phyloP scores from a whole-genome alignment of 495 filamentous ascomycete genomes.

The Cryomyces minteri region DNA sequence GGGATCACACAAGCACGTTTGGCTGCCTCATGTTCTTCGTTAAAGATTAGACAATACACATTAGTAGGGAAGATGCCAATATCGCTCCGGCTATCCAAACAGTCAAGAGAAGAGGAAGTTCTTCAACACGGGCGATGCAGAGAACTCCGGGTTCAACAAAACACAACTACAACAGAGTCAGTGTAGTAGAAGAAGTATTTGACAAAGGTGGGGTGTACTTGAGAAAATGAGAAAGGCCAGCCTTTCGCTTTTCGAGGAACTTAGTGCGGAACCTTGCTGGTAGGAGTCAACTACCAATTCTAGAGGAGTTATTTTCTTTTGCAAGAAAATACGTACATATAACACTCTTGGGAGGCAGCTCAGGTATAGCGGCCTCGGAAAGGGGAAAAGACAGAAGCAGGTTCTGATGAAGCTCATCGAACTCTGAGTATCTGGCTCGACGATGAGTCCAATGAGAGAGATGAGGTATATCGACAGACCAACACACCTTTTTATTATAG shows the following conservation, averaged over 20 bases:
- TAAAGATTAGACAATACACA: too few species aligned
- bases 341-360: conserved; percentile 49
- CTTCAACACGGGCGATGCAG: conserved; percentile 12
- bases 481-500: conserved; percentile 3
- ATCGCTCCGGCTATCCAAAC: neutral
- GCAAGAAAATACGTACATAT: conserved; percentile 31
- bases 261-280: conserved; percentile 45
- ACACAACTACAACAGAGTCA: conserved; percentile 6
- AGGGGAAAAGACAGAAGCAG: conserved; percentile 46
- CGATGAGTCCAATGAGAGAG: neutral
- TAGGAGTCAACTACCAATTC: neutral
- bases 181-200: neutral
- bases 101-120: conserved; percentile 13
- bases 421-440: conserved; percentile 47
- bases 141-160: conserved; percentile 15
- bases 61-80: too few species aligned
- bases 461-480: neutral
- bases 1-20: too few species aligned
- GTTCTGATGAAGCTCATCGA: conserved; percentile 40
- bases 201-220: conserved; percentile 31
- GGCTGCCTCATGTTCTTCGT: too few species aligned
- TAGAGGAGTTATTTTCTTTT: too few species aligned
- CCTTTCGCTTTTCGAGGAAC: conserved; percentile 46
- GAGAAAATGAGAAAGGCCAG: conserved; percentile 51
- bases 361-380: conserved; percentile 42